These are phyloP conservation scores for Lipomyces anomalus DNA, from an alignment of 805 yeast genomes.

Conservation along the genomic window DNA sequence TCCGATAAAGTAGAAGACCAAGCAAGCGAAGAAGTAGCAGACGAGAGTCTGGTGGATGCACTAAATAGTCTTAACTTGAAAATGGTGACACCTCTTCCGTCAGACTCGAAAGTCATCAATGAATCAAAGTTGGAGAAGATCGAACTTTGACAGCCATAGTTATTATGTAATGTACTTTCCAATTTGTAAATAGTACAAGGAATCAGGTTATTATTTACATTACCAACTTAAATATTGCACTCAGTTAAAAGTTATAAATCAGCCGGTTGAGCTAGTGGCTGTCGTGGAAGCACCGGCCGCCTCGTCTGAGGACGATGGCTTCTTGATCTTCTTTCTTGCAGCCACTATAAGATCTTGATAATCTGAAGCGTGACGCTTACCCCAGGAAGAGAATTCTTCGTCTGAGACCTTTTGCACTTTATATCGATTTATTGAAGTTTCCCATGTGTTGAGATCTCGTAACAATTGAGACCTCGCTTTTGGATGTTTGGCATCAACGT, in stretches of 20 bases:
- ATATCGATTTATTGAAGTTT: conserved; percentile 35
- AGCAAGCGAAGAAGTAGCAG: background rate
- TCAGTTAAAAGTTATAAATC: background rate
- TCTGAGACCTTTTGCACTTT: conserved; percentile 23
- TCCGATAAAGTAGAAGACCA: background rate
- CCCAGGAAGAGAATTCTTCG: conserved; percentile 27
- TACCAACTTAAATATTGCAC: background rate
- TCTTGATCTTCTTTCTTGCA: conserved; percentile 19
- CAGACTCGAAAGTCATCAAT: background rate
- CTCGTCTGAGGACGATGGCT: background rate
- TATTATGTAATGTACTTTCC: background rate
- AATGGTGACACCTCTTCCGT: conserved; percentile 10
- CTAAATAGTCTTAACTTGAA: conserved; percentile 6
- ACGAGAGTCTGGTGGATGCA: conserved; percentile 3
- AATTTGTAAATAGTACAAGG: background rate
- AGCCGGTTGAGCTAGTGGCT: background rate
- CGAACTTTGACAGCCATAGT: no score
- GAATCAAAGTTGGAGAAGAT: background rate
- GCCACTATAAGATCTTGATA: conserved; percentile 26
- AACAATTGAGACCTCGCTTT: conserved; percentile 50
- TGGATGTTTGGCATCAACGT: conserved; percentile 66
- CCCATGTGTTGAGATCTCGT: conserved; percentile 63
- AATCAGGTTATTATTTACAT: background rate
- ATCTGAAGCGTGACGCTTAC: conserved; percentile 20
- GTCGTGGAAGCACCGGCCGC: background rate